phyloP scores from a whole-genome alignment of 164 flowering plant species.

The Platanus orientalis region DNA sequence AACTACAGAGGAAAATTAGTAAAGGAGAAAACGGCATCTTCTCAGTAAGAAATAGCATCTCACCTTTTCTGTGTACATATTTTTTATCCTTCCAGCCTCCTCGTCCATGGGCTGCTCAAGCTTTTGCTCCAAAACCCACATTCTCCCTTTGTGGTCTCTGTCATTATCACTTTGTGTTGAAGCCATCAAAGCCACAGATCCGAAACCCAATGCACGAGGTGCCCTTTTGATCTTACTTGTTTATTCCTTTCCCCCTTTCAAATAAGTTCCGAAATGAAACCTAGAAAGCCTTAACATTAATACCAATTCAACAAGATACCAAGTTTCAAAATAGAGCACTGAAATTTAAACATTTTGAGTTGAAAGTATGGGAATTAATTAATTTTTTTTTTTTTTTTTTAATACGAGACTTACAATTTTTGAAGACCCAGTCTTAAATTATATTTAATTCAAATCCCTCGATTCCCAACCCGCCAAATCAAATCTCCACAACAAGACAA shows the following conservation, averaged over 20 bases:
- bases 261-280: no score
- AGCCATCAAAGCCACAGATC: constrained; percentile 3
- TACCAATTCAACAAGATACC: no score
- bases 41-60: not conserved
- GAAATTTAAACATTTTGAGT: no score
- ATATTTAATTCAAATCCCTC: not conserved
- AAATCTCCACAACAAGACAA: not conserved
- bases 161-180: constrained; percentile 35
- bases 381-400: no score
- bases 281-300: no score
- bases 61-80: constrained; percentile 80
- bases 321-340: no score
- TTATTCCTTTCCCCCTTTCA: not conserved
- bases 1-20: not conserved
- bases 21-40: not conserved
- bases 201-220: not conserved
- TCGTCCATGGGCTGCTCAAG: constrained; percentile 99
- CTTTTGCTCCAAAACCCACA: constrained; percentile 97
- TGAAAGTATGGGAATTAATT: no score
- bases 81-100: constrained; percentile 82
- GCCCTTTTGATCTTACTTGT: no score
- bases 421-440: not conserved
- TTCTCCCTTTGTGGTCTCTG: constrained; percentile 42
- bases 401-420: no score
- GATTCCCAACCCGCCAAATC: not conserved